These are phyloP conservation scores for Jamesozyma gamospora DNA, from an alignment of 805 yeast species.

Conservation along the genomic window DNA sequence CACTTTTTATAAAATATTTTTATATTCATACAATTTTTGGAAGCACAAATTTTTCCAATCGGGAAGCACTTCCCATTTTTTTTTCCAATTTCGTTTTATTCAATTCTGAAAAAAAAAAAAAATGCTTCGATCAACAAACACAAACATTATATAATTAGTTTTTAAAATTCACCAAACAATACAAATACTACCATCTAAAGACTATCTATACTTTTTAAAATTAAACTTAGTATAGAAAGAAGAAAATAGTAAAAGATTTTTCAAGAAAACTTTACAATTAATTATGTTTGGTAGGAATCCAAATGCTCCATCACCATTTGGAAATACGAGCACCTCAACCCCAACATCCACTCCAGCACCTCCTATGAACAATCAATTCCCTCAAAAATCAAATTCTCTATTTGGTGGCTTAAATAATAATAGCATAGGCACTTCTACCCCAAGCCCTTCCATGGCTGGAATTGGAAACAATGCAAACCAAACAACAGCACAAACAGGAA, in stretches of 20 bases:
- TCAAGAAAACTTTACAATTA: not conserved
- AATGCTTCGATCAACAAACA: not conserved
- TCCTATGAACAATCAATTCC: conserved; percentile 14
- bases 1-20: too few relatives aligned
- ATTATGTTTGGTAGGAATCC: conserved; percentile 9
- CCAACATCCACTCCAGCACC: conserved; percentile 28
- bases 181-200: too few relatives aligned
- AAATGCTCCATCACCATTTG: conserved; percentile 20
- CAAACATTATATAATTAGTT: too few relatives aligned
- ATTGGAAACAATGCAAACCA: conserved; percentile 18
- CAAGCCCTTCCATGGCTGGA: conserved; percentile 23
- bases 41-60: not conserved
- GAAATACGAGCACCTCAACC: conserved; percentile 23
- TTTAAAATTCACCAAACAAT: too few relatives aligned
- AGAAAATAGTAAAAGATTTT: too few relatives aligned
- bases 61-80: not conserved
- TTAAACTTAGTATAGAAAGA: too few relatives aligned
- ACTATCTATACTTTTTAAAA: too few relatives aligned
- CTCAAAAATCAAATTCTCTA: conserved; percentile 16
- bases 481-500: conserved; percentile 1
- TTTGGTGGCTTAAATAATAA: conserved; percentile 17
- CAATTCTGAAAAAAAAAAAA: not conserved
- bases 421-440: conserved; percentile 17
- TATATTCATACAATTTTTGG: too few relatives aligned
- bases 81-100: not conserved